These are phyloP conservation scores for Daldinia eschscholtzii DNA, from an alignment of 2,329 filamentous ascomycete genomes.

Conservation along the genomic window DNA sequence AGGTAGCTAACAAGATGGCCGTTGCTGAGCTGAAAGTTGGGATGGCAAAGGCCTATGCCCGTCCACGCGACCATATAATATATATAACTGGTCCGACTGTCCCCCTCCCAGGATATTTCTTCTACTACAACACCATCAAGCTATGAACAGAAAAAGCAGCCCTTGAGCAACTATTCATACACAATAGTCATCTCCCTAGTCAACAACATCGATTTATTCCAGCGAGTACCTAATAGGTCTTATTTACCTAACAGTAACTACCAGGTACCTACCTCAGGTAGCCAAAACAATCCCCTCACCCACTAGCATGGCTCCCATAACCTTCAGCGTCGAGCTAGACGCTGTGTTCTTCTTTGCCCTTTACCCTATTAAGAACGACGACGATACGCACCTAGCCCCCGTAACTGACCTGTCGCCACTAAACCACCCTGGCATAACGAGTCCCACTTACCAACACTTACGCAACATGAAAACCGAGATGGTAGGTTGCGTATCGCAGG, in stretches of 20 bases:
- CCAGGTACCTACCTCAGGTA: neutral
- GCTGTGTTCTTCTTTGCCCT: slow-evolving; percentile 16
- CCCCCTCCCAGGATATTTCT: neutral
- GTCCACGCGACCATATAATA: neutral
- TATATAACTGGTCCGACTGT: neutral
- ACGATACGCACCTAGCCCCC: neutral
- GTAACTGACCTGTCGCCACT: neutral
- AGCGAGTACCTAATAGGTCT: neutral
- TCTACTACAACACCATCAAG: neutral
- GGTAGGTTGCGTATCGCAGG: neutral
- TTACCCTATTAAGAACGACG: neutral
- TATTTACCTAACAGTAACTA: neutral
- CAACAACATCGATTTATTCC: neutral
- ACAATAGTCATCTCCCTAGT: neutral
- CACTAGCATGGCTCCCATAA: slow-evolving; percentile 4
- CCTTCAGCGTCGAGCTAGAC: slow-evolving; percentile 28
- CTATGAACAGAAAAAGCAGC: neutral
- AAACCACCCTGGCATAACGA: neutral
- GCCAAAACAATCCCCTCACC: neutral
- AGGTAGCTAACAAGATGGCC: neutral
- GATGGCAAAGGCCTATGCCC: neutral
- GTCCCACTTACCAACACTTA: neutral
- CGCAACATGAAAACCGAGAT: neutral
- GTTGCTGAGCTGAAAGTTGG: neutral
- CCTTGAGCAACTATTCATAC: neutral